These are phyloP conservation scores for Pseudocercospora fijiensis DNA, from an alignment of 2,329 filamentous ascomycete genomes.

Conservation along the genomic window DNA sequence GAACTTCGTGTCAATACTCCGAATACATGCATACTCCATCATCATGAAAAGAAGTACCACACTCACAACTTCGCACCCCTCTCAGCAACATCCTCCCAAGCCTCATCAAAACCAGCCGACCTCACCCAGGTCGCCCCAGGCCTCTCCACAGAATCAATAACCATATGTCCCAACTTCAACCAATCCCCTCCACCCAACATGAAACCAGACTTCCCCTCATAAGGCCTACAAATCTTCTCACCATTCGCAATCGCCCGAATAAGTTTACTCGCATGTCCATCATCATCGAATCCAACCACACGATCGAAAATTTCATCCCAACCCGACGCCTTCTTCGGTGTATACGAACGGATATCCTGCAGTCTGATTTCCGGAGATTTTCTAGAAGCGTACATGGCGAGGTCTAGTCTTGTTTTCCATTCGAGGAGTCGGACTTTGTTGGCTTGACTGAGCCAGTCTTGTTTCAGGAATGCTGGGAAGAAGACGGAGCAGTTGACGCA, in stretches of 20 bases:
- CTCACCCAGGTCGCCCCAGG: slow-evolving; percentile 59
- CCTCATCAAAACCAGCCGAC: slow-evolving; percentile 62
- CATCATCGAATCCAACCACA: slow-evolving; percentile 59
- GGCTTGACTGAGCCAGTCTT: slow-evolving; percentile 59
- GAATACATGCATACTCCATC: too few species aligned
- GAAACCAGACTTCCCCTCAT: slow-evolving; percentile 48
- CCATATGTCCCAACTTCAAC: slow-evolving; percentile 60
- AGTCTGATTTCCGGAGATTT: slow-evolving; percentile 60
- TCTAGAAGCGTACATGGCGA: slow-evolving; percentile 71
- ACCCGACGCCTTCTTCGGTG: slow-evolving; percentile 47
- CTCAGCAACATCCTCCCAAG: slow-evolving; percentile 55
- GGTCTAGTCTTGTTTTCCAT: slow-evolving; percentile 75
- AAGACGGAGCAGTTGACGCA: slow-evolving; percentile 76
- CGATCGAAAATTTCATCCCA: slow-evolving; percentile 50
- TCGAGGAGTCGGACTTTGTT: slow-evolving; percentile 71
- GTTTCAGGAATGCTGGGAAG: slow-evolving; percentile 60
- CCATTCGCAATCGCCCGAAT: slow-evolving; percentile 68
- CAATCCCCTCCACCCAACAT: slow-evolving; percentile 59
- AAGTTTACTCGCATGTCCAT: slow-evolving; percentile 80
- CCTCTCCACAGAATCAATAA: slow-evolving; percentile 61
- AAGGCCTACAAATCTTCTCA: slow-evolving; percentile 52
- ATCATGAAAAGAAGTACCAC: neutral
- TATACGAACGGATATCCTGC: slow-evolving; percentile 61
- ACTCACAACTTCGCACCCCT: slow-evolving; percentile 26
- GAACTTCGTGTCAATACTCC: too few species aligned